Percentiles rank a stretch among this genome's conserved stretches.
Evolutionary conservation across 768 basidiomycete genomes (phyloP).

Genomic region (Phlebiopsis flavidoalba): DNA sequence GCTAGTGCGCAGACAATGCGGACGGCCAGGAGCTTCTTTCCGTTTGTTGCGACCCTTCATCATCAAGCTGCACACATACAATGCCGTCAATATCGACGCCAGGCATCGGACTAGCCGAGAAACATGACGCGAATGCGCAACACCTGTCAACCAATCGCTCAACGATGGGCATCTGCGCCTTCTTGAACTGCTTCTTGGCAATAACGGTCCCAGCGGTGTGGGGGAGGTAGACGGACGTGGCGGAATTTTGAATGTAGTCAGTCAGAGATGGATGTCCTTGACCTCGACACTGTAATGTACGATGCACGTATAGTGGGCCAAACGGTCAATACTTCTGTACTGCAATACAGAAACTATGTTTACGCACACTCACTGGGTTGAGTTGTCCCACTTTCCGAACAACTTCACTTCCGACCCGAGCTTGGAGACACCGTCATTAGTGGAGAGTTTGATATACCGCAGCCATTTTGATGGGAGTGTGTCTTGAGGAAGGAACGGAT

Average conservation of each 20-base stretch:
- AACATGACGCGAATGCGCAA: constrained; percentile 24
- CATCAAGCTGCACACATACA: constrained; percentile 67
- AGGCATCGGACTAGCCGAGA: not conserved
- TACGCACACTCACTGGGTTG: constrained; percentile 95
- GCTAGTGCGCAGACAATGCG: constrained; percentile 99
- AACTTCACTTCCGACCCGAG: constrained; percentile 88
- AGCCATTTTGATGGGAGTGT: constrained; percentile 41
- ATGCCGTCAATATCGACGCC: not conserved
- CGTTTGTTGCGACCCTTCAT: constrained; percentile 99
- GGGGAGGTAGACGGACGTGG: constrained; percentile 94
- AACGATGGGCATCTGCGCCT: constrained; percentile 99
- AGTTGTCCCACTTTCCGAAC: constrained; percentile 99
- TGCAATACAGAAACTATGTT: constrained; percentile 3
- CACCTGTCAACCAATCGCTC: constrained; percentile 99
- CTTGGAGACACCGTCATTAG: constrained; percentile 76
- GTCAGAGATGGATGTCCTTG: constrained; percentile 98
- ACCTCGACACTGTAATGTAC: constrained; percentile 75
- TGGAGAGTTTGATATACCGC: constrained; percentile 66
- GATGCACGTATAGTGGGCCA: not conserved
- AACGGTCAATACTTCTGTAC: not conserved
- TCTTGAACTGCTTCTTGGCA: constrained; percentile 99
- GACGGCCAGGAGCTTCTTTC: constrained; percentile 98
- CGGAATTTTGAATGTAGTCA: constrained; percentile 98
- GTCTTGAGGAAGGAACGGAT: constrained; percentile 14
- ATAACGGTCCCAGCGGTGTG: constrained; percentile 97